Conservation (phyloP, 2,329 filamentous ascomycete species). For the Aspergillus quadrilineatus region DNA sequence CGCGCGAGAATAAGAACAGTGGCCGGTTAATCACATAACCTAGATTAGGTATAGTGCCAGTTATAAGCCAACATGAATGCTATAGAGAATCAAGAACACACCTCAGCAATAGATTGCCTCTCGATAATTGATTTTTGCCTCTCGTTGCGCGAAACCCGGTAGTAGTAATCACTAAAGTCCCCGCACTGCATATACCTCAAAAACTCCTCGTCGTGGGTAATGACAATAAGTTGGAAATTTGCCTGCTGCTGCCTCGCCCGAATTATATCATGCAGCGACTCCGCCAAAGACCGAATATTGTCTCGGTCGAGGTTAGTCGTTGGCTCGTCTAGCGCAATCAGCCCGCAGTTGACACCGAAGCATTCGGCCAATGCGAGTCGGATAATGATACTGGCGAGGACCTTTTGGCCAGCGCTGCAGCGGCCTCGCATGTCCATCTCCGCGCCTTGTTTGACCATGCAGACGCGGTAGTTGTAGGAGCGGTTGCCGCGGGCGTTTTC, state of each 20-base stretch:
- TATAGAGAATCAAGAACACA: slow-evolving; percentile 21
- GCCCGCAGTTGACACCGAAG: slow-evolving; percentile 91
- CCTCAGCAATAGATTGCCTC: slow-evolving; percentile 56
- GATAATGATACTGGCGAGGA: slow-evolving; percentile 95
- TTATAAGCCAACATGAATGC: not conserved
- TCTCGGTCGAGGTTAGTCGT: slow-evolving; percentile 95
- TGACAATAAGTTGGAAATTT: slow-evolving; percentile 97
- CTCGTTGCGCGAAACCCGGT: slow-evolving; percentile 77
- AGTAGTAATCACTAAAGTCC: slow-evolving; percentile 92
- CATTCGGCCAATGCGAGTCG: slow-evolving; percentile 93
- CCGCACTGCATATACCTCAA: slow-evolving; percentile 87
- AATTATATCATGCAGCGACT: slow-evolving; percentile 85
- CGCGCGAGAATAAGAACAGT: not conserved
- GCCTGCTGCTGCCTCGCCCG: slow-evolving; percentile 75
- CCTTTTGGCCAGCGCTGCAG: slow-evolving; percentile 94
- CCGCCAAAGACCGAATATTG: slow-evolving; percentile 87
- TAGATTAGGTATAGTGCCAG: not conserved
- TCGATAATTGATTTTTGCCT: slow-evolving; percentile 86
- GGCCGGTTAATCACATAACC: slow-evolving; percentile 4
- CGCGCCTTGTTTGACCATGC: slow-evolving; percentile 94
- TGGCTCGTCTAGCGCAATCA: slow-evolving; percentile 95
- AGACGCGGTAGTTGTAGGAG: slow-evolving; percentile 94
- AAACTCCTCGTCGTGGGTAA: slow-evolving; percentile 98
- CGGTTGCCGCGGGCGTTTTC: slow-evolving; percentile 73
- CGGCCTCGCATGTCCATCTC: slow-evolving; percentile 99